Percentiles rank a stretch among this genome's conserved stretches.
phyloP scores from a whole-genome alignment of 2,329 filamentous ascomycete genomes.

The Ilyonectria destructans region DNA sequence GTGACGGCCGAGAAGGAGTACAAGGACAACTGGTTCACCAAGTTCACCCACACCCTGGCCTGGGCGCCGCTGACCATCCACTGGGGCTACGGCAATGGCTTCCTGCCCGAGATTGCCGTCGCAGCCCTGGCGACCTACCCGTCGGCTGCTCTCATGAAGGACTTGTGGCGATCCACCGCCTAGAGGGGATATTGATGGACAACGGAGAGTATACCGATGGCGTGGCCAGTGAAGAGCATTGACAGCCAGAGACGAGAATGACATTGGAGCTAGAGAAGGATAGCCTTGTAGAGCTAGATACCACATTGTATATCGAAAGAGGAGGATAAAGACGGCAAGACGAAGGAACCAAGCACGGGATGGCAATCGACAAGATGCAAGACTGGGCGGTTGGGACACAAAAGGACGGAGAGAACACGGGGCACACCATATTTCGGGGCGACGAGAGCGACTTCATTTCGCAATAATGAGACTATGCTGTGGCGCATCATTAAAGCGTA shows the following conservation, averaged over 20 bases:
- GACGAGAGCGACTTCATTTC: slow-evolving; percentile 10
- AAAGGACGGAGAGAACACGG: neutral
- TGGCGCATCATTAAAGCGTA: slow-evolving; percentile 9
- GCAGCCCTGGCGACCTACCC: slow-evolving; percentile 63
- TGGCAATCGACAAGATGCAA: neutral
- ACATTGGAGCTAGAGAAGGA: neutral
- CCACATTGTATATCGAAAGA: slow-evolving; percentile 16
- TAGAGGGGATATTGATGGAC: slow-evolving; percentile 24
- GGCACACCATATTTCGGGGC: slow-evolving; percentile 10
- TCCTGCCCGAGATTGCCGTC: slow-evolving; percentile 60
- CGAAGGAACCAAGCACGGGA: neutral
- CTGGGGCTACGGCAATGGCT: slow-evolving; percentile 81
- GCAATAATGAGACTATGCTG: slow-evolving; percentile 26
- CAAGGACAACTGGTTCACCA: slow-evolving; percentile 72
- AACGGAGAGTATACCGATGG: neutral
- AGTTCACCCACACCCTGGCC: slow-evolving; percentile 78
- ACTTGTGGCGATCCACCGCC: slow-evolving; percentile 62
- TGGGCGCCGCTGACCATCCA: slow-evolving; percentile 90
- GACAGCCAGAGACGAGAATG: neutral
- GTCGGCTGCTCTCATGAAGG: slow-evolving; percentile 62
- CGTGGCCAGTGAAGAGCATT: neutral
- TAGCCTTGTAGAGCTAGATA: neutral
- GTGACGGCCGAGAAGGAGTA: slow-evolving; percentile 59
- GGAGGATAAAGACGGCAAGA: neutral
- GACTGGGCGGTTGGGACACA: slow-evolving; percentile 1